Conservation (phyloP, 2,329 filamentous ascomycete species). For the Penicillium corylophilum region DNA sequence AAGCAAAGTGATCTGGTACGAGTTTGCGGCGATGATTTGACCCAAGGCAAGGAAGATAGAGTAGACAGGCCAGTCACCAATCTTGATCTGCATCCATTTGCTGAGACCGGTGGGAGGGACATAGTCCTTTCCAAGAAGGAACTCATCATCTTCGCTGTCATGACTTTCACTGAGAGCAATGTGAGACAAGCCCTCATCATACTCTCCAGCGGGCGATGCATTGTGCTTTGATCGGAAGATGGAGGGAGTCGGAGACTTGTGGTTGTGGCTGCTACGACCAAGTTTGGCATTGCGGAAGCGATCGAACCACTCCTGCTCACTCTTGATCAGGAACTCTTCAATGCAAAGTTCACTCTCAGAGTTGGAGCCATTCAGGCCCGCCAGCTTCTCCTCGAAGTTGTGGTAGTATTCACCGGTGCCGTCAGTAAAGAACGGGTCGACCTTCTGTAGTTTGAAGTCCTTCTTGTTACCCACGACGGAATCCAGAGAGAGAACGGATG, state of each 20-base stretch:
- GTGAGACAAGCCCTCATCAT: conserved; percentile 34
- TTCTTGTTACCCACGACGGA: conserved; percentile 60
- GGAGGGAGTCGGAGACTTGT: conserved; percentile 40
- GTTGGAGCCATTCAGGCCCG: conserved; percentile 55
- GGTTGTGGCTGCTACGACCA: conserved; percentile 39
- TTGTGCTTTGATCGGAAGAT: conserved; percentile 34
- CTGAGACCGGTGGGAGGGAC: conserved; percentile 56
- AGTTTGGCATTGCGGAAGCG: conserved; percentile 59
- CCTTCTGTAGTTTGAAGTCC: conserved; percentile 63
- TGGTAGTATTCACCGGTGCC: conserved; percentile 61
- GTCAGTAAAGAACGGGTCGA: conserved; percentile 68
- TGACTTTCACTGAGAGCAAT: conserved; percentile 36
- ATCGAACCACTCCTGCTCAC: conserved; percentile 66
- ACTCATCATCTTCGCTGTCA: conserved; percentile 50
- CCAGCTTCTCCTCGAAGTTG: conserved; percentile 58
- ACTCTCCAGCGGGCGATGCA: conserved; percentile 38
- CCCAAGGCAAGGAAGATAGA: conserved; percentile 61
- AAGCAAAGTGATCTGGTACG: conserved; percentile 68
- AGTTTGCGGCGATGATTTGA: conserved; percentile 65
- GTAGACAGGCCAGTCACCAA: conserved; percentile 66
- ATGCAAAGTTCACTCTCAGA: conserved; percentile 62
- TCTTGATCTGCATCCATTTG: conserved; percentile 55
- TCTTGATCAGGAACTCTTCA: conserved; percentile 64
- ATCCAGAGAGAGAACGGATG: conserved; percentile 55
- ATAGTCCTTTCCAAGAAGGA: conserved; percentile 58